These are phyloP conservation scores for Rhizoclosmatium globosum DNA, from an alignment of 192 early-diverging fungal genomes.

Conservation along the genomic window DNA sequence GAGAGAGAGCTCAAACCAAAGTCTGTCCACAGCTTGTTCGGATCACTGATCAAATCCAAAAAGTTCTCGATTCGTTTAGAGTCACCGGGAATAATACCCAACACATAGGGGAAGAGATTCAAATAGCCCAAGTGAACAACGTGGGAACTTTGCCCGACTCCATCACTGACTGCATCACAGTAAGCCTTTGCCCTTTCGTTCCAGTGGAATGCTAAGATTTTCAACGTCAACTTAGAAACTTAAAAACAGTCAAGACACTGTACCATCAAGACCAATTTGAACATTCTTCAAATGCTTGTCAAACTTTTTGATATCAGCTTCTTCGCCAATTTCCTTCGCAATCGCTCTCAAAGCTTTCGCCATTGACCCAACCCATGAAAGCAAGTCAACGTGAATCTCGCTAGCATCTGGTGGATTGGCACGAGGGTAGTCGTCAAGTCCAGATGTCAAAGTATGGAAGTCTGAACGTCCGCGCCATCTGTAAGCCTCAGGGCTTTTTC, in stretches of 20 bases:
- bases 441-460: constrained; percentile 87
- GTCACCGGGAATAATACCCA: constrained; percentile 75
- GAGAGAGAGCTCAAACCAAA: constrained; percentile 51
- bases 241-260: neutral
- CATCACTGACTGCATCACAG: constrained; percentile 71
- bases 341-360: constrained; percentile 62
- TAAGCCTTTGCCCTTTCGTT: constrained; percentile 64
- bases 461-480: constrained; percentile 89
- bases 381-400: constrained; percentile 82
- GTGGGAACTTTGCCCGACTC: constrained; percentile 51
- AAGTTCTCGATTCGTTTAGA: constrained; percentile 51
- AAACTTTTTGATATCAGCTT: constrained; percentile 67
- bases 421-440: constrained; percentile 93
- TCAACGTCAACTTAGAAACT: neutral
- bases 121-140: constrained; percentile 79
- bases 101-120: constrained; percentile 82
- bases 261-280: constrained; percentile 61
- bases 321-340: constrained; percentile 63
- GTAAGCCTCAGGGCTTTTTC: constrained; percentile 71
- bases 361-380: constrained; percentile 79
- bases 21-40: constrained; percentile 84
- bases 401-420: constrained; percentile 72
- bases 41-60: constrained; percentile 76
- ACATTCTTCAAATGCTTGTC: constrained; percentile 62
- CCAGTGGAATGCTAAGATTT: constrained; percentile 72